Evolutionary conservation across 2,329 filamentous ascomycete genomes (phyloP).

Genomic region (Trichoderma sp.): DNA sequence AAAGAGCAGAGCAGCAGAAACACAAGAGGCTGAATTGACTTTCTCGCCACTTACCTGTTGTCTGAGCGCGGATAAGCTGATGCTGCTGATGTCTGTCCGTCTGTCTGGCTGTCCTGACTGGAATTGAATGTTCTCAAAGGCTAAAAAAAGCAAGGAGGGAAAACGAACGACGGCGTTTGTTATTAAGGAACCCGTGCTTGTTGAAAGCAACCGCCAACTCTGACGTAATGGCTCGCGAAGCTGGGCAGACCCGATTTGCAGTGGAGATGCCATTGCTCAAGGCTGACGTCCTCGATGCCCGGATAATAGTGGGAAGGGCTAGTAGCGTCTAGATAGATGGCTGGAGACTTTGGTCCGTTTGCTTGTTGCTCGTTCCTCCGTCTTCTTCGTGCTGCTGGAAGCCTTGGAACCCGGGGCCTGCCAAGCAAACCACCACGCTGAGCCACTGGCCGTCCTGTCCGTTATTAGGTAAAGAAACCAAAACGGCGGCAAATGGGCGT

Average conservation of each 20-base stretch:
- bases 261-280: constrained; percentile 2
- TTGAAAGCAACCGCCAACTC: constrained; percentile 10
- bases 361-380: neutral
- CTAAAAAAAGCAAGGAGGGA: neutral
- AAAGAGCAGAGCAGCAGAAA: neutral
- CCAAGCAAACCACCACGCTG: neutral
- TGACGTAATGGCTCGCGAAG: constrained; percentile 22
- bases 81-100: neutral
- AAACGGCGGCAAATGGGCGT: too few species aligned
- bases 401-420: neutral
- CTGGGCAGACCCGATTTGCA: constrained; percentile 13
- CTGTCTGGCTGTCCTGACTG: neutral
- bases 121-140: constrained; percentile 1
- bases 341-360: constrained; percentile 27
- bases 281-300: constrained; percentile 26
- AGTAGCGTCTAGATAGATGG: neutral
- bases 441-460: too few species aligned
- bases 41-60: neutral
- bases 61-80: neutral
- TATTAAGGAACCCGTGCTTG: constrained; percentile 5
- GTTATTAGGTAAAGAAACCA: too few species aligned
- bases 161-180: neutral
- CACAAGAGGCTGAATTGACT: constrained; percentile 5
- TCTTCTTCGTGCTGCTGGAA: too few species aligned
- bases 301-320: constrained; percentile 18